Conservation (phyloP, 257 asterid species). For the Solanum chaucha region DNA sequence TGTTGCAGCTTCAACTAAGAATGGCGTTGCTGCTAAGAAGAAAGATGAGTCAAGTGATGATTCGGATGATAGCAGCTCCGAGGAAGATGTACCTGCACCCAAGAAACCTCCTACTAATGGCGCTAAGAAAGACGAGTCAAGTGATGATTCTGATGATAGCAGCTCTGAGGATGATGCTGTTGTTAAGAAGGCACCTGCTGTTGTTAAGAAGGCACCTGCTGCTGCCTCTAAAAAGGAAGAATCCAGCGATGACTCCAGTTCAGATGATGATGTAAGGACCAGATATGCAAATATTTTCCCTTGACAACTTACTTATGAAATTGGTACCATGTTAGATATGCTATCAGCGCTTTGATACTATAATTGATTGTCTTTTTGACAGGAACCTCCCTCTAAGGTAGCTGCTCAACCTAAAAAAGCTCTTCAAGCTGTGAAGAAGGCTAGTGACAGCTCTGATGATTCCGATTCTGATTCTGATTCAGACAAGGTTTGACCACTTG, state of each 20-base stretch:
- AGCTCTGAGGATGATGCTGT: slow-evolving; percentile 21
- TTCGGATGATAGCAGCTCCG: slow-evolving; percentile 25
- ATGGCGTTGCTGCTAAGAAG: background rate
- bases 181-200: slow-evolving; percentile 14
- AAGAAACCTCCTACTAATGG: slow-evolving; percentile 17
- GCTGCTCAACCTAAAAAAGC: slow-evolving; percentile 3
- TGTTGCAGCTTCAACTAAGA: slow-evolving; percentile 5
- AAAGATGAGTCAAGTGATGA: slow-evolving; percentile 10
- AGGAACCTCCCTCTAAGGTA: background rate
- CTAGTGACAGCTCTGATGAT: slow-evolving; percentile 15
- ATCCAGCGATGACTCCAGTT: slow-evolving; percentile 18
- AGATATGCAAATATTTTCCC: background rate
- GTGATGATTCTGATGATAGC: slow-evolving; percentile 28
- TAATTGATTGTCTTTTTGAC: background rate
- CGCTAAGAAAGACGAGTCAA: slow-evolving; percentile 12
- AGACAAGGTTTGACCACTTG: slow-evolving; percentile 11
- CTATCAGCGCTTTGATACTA: background rate
- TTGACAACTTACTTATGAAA: background rate
- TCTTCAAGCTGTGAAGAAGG: slow-evolving; percentile 7
- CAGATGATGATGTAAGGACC: slow-evolving; percentile 20
- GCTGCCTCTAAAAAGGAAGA: slow-evolving; percentile 11
- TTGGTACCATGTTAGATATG: background rate
- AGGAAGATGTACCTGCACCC: slow-evolving; percentile 17
- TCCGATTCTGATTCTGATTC: slow-evolving; percentile 20
- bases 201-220: slow-evolving; percentile 12